Percentiles rank a stretch among this genome's conserved stretches.
Evolutionary conservation across 768 basidiomycete species (phyloP).

Genomic region (Cyclocybe cylindracea): DNA sequence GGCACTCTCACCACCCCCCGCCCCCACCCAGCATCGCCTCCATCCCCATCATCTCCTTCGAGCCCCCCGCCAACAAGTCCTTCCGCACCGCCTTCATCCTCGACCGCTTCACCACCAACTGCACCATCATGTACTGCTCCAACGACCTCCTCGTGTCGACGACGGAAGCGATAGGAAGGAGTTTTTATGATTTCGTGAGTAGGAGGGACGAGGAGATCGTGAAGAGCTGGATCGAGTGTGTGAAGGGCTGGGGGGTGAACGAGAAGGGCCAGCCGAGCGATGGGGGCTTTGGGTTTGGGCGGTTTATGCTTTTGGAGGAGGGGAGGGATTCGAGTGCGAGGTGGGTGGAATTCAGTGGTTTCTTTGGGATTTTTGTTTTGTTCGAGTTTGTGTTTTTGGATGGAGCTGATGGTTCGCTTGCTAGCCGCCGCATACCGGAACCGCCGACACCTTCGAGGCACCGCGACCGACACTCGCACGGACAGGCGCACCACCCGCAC

Average conservation of each 20-base stretch:
- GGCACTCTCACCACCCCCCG: neutral
- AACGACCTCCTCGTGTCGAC: conserved; percentile 69
- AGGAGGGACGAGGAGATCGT: conserved; percentile 66
- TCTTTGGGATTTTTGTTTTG: neutral
- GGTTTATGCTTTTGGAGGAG: conserved; percentile 55
- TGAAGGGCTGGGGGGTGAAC: conserved; percentile 85
- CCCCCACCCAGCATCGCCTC: neutral
- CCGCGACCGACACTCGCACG: too few species aligned
- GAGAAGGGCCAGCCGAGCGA: conserved; percentile 83
- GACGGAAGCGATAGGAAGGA: conserved; percentile 58
- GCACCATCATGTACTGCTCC: conserved; percentile 69
- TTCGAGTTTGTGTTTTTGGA: neutral
- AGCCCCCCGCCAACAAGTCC: conserved; percentile 68
- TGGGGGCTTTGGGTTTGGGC: conserved; percentile 83
- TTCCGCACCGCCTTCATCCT: conserved; percentile 80
- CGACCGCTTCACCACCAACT: conserved; percentile 69
- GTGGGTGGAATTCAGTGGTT: conserved; percentile 12
- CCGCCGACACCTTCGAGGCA: conserved; percentile 21
- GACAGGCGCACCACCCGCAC: too few species aligned
- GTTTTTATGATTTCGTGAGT: conserved; percentile 77
- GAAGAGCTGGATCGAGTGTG: conserved; percentile 71
- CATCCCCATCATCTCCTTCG: conserved; percentile 46
- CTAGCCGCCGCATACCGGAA: conserved; percentile 34
- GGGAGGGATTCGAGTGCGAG: conserved; percentile 67
- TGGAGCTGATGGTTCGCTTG: too few species aligned